Percentiles rank a stretch among this genome's conserved stretches.
Evolutionary conservation across 768 basidiomycete species (phyloP).

Genomic region (Russula ochroleuca): DNA sequence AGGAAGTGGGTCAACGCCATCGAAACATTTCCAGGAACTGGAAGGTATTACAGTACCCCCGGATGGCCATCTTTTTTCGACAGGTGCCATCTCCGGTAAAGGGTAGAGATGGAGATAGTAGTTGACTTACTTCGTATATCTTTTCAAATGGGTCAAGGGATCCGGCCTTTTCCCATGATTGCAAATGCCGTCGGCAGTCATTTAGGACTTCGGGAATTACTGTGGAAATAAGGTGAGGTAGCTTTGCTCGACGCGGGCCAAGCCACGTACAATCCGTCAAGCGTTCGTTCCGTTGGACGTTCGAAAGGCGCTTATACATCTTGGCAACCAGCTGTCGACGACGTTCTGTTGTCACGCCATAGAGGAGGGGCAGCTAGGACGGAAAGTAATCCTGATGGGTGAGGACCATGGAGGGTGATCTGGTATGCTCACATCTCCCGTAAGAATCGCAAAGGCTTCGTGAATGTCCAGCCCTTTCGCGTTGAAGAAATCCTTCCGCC

Average conservation of each 20-base stretch:
- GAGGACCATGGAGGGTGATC: background rate
- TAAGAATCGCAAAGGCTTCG: slow-evolving; percentile 75
- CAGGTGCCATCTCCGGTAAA: slow-evolving; percentile 13
- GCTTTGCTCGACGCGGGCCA: slow-evolving; percentile 12
- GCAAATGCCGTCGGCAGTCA: slow-evolving; percentile 58
- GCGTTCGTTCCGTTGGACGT: slow-evolving; percentile 58
- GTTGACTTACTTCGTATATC: slow-evolving; percentile 55
- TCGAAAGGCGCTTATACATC: slow-evolving; percentile 68
- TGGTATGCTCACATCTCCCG: slow-evolving; percentile 56
- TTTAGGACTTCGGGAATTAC: slow-evolving; percentile 63
- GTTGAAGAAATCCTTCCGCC: slow-evolving; percentile 63
- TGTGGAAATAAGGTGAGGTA: slow-evolving; percentile 33
- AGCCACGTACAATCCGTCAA: slow-evolving; percentile 54
- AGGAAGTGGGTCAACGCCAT: slow-evolving; percentile 4
- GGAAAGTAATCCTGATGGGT: slow-evolving; percentile 12
- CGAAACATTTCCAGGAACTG: slow-evolving; percentile 1
- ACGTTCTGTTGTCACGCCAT: slow-evolving; percentile 68
- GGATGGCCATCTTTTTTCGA: slow-evolving; percentile 14
- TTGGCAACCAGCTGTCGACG: slow-evolving; percentile 55
- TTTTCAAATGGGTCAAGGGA: slow-evolving; percentile 68
- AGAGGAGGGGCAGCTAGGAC: slow-evolving; percentile 66
- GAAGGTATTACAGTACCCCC: background rate
- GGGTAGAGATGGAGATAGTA: slow-evolving; percentile 4
- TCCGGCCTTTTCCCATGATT: slow-evolving; percentile 61
- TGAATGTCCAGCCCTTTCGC: slow-evolving; percentile 69